Conservation (phyloP, 257 asterid genomes). For the Thymus mandschuricus region DNA sequence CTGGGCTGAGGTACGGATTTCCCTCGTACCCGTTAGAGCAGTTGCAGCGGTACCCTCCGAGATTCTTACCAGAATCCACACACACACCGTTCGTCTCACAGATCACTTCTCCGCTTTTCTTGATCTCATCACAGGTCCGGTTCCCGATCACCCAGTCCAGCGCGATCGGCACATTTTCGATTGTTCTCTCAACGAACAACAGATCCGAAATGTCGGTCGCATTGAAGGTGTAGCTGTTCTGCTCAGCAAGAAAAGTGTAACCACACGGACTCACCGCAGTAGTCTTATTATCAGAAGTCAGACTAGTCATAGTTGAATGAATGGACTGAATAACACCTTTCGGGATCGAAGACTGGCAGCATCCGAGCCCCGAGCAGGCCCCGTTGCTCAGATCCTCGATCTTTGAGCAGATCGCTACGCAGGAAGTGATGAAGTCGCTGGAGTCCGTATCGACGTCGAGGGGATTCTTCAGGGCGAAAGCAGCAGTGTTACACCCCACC, state of each 20-base stretch:
- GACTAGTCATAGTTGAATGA: neutral
- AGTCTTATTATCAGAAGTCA: neutral
- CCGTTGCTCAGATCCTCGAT: constrained; percentile 35
- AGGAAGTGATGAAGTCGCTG: constrained; percentile 31
- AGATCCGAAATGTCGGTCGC: constrained; percentile 28
- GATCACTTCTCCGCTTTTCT: neutral
- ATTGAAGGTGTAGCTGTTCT: constrained; percentile 29
- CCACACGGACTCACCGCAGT: constrained; percentile 33
- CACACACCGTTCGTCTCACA: constrained; percentile 37
- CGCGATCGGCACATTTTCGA: constrained; percentile 32
- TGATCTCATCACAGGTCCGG: constrained; percentile 16
- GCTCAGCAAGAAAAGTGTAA: constrained; percentile 40
- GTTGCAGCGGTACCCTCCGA: constrained; percentile 45
- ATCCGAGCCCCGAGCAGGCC: constrained; percentile 45
- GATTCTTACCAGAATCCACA: constrained; percentile 34
- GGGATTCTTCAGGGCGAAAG: neutral
- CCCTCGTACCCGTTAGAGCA: constrained; percentile 44
- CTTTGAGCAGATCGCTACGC: constrained; percentile 37
- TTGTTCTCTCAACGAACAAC: neutral
- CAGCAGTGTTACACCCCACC: constrained; percentile 37
- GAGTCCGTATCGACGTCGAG: neutral
- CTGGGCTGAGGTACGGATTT: constrained; percentile 45
- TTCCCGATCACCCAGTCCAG: constrained; percentile 42
- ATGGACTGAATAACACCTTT: constrained; percentile 37
- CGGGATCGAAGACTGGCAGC: constrained; percentile 48